Evolutionary conservation across 805 yeast genomes (phyloP), one percentile per base, ranked within the genome.

Genomic region (Sugiyamaella chiloensis): DNA sequence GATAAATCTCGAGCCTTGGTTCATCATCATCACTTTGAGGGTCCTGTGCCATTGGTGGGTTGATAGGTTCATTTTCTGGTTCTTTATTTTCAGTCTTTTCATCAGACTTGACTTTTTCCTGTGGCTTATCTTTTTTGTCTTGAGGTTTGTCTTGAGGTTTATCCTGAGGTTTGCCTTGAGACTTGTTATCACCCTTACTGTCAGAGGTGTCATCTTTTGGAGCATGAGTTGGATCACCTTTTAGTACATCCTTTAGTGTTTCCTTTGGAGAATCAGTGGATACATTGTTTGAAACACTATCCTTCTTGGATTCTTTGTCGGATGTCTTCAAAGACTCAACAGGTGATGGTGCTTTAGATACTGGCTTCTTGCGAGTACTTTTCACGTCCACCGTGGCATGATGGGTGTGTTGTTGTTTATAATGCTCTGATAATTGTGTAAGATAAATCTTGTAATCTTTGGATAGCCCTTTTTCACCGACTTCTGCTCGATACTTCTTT

Each of bases 401-500:
- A 45, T 56, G 58, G 9, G 47, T 46, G 24, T 48, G 48, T 45
- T 54, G 56, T 8, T 50, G 41, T 27, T 55, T 49, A 45, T 61
- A 64, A 36, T 63, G 67, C 19, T 58, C 45, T 5, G 63, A 64
- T 44, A 68, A 50, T 20, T 63, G 67, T 42, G 69, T 68, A 27
- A 78, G 60, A 54, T 70, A 71, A 36, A 72, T 73, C 44, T 69
- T 72, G 48, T 78, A 67, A n/a, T 65, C 64, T 40, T 79, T 72
- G 6, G 85, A 76, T 40, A 90, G 69, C 53, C 81, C 83, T 14
- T 70, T 69, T 62, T 93, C 99, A 9, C 83, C 80, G 4, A 88
- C 78, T 62, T 93, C 99, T 59, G 88, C 86, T 41, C 86, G 78
- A 66, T 93, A 93, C 56, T 81, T 77, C 52, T 86, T 84, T 27